Conservation (phyloP, 2,329 filamentous ascomycete species). For the Aureobasidium subglaciale region DNA sequence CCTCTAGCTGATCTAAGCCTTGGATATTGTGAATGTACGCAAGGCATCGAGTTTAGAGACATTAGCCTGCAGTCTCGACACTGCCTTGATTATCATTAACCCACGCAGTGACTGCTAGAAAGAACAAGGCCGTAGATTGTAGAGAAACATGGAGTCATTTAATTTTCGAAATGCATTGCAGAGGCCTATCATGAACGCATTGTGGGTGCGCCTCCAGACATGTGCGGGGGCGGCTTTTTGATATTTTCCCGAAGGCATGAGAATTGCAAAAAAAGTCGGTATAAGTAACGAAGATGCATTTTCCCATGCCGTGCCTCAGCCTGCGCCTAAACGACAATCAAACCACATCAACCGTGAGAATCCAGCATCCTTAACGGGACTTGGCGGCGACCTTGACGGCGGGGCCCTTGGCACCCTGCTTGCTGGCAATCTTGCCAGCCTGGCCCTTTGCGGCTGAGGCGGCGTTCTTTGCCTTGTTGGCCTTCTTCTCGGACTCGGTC, state of each 20-base stretch:
- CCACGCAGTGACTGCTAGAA: background rate
- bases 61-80: too few species aligned
- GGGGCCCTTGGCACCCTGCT: constrained; percentile 93
- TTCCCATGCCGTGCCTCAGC: constrained; percentile 17
- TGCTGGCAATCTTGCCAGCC: constrained; percentile 75
- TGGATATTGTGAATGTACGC: too few species aligned
- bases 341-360: constrained; percentile 9
- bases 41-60: too few species aligned
- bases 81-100: too few species aligned
- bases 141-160: constrained; percentile 13
- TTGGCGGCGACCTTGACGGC: constrained; percentile 15
- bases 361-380: constrained; percentile 13
- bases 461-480: constrained; percentile 95
- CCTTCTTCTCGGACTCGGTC: constrained; percentile 88
- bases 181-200: constrained; percentile 16
- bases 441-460: constrained; percentile 68
- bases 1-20: too few species aligned
- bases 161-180: constrained; percentile 15
- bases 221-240: constrained; percentile 14
- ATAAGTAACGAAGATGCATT: constrained; percentile 14
- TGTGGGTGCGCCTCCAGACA: constrained; percentile 15
- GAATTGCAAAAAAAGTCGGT: constrained; percentile 13
- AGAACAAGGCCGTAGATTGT: background rate
- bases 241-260: constrained; percentile 13
- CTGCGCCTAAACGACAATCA: constrained; percentile 18